phyloP scores from a whole-genome alignment of 148 eudicot species.

The Spergularia marina region DNA sequence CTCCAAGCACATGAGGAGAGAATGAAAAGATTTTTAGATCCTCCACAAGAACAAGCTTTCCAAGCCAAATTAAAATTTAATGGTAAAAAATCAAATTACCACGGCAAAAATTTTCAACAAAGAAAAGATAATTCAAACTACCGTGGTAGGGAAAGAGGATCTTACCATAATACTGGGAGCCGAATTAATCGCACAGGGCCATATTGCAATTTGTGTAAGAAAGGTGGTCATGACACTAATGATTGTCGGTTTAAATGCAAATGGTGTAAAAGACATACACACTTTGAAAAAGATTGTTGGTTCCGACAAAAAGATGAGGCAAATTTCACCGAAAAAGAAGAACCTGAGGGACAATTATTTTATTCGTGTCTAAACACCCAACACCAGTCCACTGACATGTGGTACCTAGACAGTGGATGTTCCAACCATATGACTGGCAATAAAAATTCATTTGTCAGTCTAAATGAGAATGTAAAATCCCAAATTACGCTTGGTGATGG shows the following conservation, averaged over 20 bases:
- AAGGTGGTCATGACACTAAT: too few relatives aligned
- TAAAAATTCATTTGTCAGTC: slow-evolving; percentile 8
- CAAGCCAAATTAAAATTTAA: too few relatives aligned
- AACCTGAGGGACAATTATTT: neutral
- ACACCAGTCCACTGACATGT: neutral
- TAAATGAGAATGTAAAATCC: neutral
- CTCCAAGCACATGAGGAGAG: too few relatives aligned
- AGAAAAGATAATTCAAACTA: too few relatives aligned
- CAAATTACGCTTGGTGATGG: slow-evolving; percentile 11
- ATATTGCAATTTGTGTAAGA: too few relatives aligned
- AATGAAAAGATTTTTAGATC: too few relatives aligned
- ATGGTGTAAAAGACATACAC: neutral
- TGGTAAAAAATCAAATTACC: too few relatives aligned
- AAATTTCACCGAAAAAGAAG: slow-evolving; percentile 1
- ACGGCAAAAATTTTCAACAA: too few relatives aligned
- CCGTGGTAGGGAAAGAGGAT: too few relatives aligned
- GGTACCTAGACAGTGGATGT: slow-evolving; percentile 12
- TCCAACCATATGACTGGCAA: neutral
- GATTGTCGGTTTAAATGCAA: neutral
- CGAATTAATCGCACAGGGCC: too few relatives aligned
- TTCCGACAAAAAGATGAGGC: neutral
- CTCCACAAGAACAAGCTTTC: too few relatives aligned
- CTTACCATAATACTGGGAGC: too few relatives aligned
- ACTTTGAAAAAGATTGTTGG: neutral
- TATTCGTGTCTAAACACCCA: neutral